phyloP scores from a whole-genome alignment of 2,329 filamentous ascomycete genomes.

The Trichoderma koningiopsis region DNA sequence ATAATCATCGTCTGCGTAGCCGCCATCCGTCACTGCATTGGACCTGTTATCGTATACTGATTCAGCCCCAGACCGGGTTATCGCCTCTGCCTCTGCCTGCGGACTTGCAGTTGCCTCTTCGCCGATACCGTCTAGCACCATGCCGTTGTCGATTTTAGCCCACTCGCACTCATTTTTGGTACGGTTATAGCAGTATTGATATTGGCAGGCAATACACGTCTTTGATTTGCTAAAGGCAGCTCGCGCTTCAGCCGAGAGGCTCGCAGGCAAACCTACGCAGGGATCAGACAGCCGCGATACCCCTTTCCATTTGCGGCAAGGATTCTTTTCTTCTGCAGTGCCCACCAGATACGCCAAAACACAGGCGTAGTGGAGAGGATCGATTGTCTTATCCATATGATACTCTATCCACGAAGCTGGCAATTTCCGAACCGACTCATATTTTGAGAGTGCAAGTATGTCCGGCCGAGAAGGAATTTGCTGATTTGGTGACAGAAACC shows the following conservation, averaged over 20 bases:
- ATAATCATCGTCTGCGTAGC: background rate
- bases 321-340: constrained; percentile 30
- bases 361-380: constrained; percentile 33
- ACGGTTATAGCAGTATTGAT: constrained; percentile 33
- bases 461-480: constrained; percentile 31
- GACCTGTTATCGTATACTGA: background rate
- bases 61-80: background rate
- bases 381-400: constrained; percentile 31
- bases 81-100: background rate
- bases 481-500: constrained; percentile 30
- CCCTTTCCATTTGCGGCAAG: constrained; percentile 11
- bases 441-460: constrained; percentile 30
- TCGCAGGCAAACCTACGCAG: constrained; percentile 35
- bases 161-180: constrained; percentile 35
- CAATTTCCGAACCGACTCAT: constrained; percentile 33
- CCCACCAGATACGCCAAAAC: constrained; percentile 40
- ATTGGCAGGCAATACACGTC: constrained; percentile 39
- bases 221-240: constrained; percentile 29
- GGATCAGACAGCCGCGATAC: constrained; percentile 32
- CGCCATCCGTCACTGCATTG: background rate
- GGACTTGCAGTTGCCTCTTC: background rate
- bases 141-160: background rate
- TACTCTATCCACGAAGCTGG: constrained; percentile 33
- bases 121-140: background rate
- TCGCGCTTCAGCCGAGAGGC: constrained; percentile 29